These are phyloP conservation scores for Pholiota molesta DNA, from an alignment of 768 basidiomycete species.

Conservation along the genomic window DNA sequence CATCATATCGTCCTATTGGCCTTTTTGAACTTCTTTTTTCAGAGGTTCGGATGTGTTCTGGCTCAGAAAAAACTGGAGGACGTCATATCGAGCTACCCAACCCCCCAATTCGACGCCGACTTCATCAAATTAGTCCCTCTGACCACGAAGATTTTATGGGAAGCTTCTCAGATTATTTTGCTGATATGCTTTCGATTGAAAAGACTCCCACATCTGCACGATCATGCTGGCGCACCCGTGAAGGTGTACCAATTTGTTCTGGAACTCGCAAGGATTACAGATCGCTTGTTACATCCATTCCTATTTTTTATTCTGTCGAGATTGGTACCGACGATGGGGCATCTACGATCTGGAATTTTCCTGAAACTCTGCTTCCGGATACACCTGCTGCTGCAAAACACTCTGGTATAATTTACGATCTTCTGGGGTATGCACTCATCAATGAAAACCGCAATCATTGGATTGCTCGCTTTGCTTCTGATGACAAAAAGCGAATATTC, in stretches of 20 bases:
- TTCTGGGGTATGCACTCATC: conserved; percentile 8
- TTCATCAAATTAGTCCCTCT: background rate
- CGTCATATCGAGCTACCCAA: background rate
- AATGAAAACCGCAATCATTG: conserved; percentile 7
- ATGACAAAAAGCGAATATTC: conserved; percentile 4
- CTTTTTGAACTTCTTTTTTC: background rate
- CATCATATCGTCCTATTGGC: background rate
- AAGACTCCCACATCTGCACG: background rate
- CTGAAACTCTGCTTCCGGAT: background rate
- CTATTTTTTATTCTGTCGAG: background rate
- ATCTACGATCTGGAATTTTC: background rate
- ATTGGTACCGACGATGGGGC: background rate
- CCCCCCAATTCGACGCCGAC: background rate
- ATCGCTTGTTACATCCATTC: background rate
- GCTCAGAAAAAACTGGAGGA: background rate
- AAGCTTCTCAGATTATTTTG: background rate
- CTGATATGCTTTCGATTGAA: background rate
- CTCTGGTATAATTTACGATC: conserved; percentile 10
- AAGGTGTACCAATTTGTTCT: background rate
- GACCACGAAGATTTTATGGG: background rate
- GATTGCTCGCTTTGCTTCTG: conserved; percentile 7
- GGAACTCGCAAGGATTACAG: background rate
- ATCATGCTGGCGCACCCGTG: conserved; percentile 2
- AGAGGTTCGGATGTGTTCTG: background rate
- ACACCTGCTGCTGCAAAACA: background rate